These are phyloP conservation scores for Effrenium voratum DNA, from an alignment of 73 alveolate species.

Conservation along the genomic window DNA sequence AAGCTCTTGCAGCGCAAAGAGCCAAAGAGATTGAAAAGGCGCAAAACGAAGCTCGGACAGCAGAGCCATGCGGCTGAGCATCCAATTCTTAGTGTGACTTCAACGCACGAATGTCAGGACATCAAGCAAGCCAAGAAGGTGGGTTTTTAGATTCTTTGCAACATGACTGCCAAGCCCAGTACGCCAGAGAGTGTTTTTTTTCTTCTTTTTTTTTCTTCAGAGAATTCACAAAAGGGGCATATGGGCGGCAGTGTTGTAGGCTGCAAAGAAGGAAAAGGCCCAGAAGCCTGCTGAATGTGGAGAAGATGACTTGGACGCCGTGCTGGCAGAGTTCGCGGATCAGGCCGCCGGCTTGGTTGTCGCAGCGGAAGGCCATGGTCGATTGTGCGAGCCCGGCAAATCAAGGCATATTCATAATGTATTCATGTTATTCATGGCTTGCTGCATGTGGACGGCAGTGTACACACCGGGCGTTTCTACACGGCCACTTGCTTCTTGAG, in stretches of 20 bases:
- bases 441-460: too few species aligned
- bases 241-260: neutral
- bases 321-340: slow-evolving; percentile 22
- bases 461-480: neutral
- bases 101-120: neutral
- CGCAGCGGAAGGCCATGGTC: neutral
- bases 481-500: neutral
- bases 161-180: too few species aligned
- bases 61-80: neutral
- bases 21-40: slow-evolving; percentile 40
- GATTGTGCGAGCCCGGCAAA: neutral
- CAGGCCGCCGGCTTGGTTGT: neutral
- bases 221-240: too few species aligned
- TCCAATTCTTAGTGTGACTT: neutral
- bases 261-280: slow-evolving; percentile 66
- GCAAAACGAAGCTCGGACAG: slow-evolving; percentile 29
- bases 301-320: slow-evolving; percentile 66
- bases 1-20: slow-evolving; percentile 52
- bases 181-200: too few species aligned
- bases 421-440: too few species aligned
- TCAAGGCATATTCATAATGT: neutral
- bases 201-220: neutral
- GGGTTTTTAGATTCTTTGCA: neutral
- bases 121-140: slow-evolving; percentile 56
- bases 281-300: slow-evolving; percentile 32